A percentile compares a stretch with the other conserved stretches of the same genome.
Evolutionary conservation across 768 basidiomycete species (phyloP).

Genomic region (Amanita subjunquillea): DNA sequence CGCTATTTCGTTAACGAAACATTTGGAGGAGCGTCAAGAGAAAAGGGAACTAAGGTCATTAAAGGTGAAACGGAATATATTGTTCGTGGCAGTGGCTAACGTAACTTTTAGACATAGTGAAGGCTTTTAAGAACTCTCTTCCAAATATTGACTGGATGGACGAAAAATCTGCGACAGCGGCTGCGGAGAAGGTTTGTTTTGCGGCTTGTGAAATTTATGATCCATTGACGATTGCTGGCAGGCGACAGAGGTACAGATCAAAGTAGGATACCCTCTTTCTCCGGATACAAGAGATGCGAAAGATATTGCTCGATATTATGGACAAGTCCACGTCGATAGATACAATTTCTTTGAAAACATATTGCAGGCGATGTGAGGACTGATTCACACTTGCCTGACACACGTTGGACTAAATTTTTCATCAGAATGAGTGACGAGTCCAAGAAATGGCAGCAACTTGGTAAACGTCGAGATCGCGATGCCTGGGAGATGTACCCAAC

Average conservation of each 20-base stretch:
- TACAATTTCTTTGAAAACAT: constrained; percentile 82
- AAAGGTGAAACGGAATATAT: constrained; percentile 30
- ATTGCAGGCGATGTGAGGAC: constrained; percentile 43
- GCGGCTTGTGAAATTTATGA: neutral
- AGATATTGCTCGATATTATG: constrained; percentile 70
- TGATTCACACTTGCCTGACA: neutral
- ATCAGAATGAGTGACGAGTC: constrained; percentile 46
- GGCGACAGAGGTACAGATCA: constrained; percentile 77
- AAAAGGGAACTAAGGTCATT: constrained; percentile 78
- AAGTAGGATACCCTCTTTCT: constrained; percentile 87
- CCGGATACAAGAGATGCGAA: constrained; percentile 69
- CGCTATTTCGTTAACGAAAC: constrained; percentile 82
- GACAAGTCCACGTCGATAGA: constrained; percentile 49
- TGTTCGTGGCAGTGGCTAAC: neutral
- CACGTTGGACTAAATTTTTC: neutral
- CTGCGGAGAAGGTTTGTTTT: constrained; percentile 64
- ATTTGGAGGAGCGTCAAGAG: constrained; percentile 69
- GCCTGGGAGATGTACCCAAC: constrained; percentile 86
- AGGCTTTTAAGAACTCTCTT: constrained; percentile 74
- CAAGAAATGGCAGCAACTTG: constrained; percentile 70
- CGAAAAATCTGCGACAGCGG: constrained; percentile 64
- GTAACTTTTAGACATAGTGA: constrained; percentile 50
- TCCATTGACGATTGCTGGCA: constrained; percentile 16
- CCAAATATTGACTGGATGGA: constrained; percentile 87
- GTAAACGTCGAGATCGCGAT: constrained; percentile 52